phyloP scores from a whole-genome alignment of 345 rosid species.

The Dovyalis caffra region DNA sequence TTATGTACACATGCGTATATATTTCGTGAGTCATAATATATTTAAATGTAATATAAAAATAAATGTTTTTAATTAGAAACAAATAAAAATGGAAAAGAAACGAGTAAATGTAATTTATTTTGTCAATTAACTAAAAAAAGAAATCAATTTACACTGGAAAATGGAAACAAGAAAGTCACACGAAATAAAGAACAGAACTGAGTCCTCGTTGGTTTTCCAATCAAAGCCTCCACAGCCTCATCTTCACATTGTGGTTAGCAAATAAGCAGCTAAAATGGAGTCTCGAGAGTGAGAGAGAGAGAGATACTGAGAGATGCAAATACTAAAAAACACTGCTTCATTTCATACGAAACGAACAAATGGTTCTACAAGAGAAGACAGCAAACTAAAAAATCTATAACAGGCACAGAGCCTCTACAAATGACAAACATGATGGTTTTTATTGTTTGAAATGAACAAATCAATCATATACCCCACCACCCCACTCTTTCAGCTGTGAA shows the following conservation, averaged over 20 bases:
- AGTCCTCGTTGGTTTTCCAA: background rate
- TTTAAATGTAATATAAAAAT: too few relatives aligned
- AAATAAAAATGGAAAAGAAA: too few relatives aligned
- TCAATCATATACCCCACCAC: constrained; percentile 15
- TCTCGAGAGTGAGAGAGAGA: background rate
- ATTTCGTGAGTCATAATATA: too few relatives aligned
- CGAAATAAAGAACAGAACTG: background rate
- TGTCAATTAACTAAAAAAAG: too few relatives aligned
- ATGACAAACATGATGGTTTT: background rate
- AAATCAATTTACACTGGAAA: too few relatives aligned
- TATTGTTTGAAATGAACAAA: constrained; percentile 16
- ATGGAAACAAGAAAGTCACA: too few relatives aligned
- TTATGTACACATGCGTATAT: too few relatives aligned
- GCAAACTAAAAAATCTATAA: background rate
- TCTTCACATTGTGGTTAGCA: background rate
- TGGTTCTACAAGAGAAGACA: background rate
- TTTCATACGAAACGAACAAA: constrained; percentile 3
- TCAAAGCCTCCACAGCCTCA: background rate
- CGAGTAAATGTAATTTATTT: too few relatives aligned
- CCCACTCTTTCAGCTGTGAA: constrained; percentile 10
- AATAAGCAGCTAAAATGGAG: background rate
- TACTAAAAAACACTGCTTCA: background rate
- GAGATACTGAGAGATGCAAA: background rate
- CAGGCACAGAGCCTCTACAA: constrained; percentile 3
- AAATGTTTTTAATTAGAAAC: too few relatives aligned